Evolutionary conservation across 305 asterid genomes (phyloP).

Genomic region (Nicotiana rustica): DNA sequence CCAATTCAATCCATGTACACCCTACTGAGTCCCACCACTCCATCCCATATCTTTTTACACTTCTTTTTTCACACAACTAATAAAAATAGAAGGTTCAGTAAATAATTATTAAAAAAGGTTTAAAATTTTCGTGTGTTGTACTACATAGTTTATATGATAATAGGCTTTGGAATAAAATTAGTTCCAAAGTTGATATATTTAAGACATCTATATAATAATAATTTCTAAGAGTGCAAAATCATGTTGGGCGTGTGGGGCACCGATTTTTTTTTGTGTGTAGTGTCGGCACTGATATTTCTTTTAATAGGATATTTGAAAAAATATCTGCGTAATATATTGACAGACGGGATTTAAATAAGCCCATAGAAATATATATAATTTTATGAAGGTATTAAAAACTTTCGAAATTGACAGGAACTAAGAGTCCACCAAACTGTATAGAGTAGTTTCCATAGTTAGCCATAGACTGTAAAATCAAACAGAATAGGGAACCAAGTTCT

Average conservation of each 20-base stretch:
- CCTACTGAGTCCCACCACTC: too few relatives aligned
- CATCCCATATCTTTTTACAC: neutral
- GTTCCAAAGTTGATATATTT: neutral
- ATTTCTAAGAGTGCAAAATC: too few relatives aligned
- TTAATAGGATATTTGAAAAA: neutral
- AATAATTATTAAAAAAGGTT: neutral
- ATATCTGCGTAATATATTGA: neutral
- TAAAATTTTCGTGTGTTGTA: too few relatives aligned
- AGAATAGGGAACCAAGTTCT: too few relatives aligned
- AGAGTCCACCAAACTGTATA: too few relatives aligned
- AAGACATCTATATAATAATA: neutral
- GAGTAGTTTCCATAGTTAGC: too few relatives aligned
- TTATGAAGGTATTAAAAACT: neutral
- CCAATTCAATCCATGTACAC: too few relatives aligned
- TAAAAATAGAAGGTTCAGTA: neutral
- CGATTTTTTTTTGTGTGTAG: neutral
- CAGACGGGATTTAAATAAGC: neutral
- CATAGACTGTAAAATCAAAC: too few relatives aligned
- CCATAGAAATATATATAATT: neutral
- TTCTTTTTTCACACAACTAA: neutral
- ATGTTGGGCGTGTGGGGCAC: too few relatives aligned
- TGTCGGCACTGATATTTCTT: slow-evolving; percentile 10
- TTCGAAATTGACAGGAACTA: neutral
- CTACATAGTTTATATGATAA: neutral
- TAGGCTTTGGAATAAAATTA: neutral